Evolutionary conservation across 108 stramenopile species (phyloP), one percentile per base, ranked within the genome.

Genomic region (Asterionellopsis glacialis): DNA sequence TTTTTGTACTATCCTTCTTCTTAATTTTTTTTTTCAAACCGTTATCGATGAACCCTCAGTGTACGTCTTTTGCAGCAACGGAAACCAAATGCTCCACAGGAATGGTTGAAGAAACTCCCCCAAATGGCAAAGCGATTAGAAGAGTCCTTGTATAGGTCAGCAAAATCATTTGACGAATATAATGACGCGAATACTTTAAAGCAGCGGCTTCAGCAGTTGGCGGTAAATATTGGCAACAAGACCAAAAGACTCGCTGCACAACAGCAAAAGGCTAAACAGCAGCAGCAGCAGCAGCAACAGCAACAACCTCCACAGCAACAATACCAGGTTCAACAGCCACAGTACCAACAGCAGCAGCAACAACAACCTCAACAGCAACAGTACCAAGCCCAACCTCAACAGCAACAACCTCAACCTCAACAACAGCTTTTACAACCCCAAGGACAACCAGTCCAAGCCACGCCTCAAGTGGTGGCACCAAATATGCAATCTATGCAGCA

Each of bases 71-170:
- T 98, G 65, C 86, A 94, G 53, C 85, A 90, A 57, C 84, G 97
- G 26, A 94, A 93, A 51, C 94, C 95, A 38, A 88, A 98, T 65
- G 95, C 97, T 9, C 90, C 95, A n/a, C 76, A 85, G 58, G 93
- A 96, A 71, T 96, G 95, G 95, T 67, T 95, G 64, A 85, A 91
- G 63, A 96, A 96, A 59, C 81, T 98, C 10, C 95, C 95, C 9
- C 91, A 96, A 65, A 98, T 98, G 97, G 97, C 97, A 0, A 94
- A 94, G 57, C 80, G 95, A 22, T 74, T 98, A 56, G 97, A 98
- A 55, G 95, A 96, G 64, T 87, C 87, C 50, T 71, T 98, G 43
- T 98, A 95, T 69, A 77, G 94, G 14, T 90, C 94, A 1, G 94
- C 95, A 0, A 69, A 77, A 41, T 90, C 84, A 1, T 91, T 93